Base-by-base conservation (phyloP, 148 eudicot species). In the Silene uniflora region DNA sequence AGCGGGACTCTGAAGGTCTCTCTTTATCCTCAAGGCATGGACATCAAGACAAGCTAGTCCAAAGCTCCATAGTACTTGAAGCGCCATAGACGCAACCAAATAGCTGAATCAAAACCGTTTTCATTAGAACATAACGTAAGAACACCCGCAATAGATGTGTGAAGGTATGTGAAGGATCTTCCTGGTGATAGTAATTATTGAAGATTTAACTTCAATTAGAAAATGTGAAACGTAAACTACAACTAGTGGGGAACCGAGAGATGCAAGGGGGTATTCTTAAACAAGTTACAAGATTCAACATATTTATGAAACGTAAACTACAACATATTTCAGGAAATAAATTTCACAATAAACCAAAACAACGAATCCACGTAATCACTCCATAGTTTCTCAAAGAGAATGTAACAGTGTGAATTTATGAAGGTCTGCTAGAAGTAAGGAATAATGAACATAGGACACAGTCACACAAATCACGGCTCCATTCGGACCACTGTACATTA, bases 51-150 rank as follows among this genome's bases (percentile, higher is more conserved):
- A 93, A 2, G 92, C 95, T 77, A 91, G 98, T 63, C 89, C 89
- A 76, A 91, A 91, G 88, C 98, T 91, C 98, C 98, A 93, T 76
- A 90, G 73, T 62, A 90, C 84, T 83, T 91, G 93, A 73, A 93
- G 91, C 47, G 97, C 98, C 98, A 93, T 93, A 61, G 98, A 87
- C 64, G 97, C 98, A 79, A 91, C 86, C 81, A 93, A 82, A 82
- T 90, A 93, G 88, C 98, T 93, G 89, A 79, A 84, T 67, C 49
- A 63, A 76, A 73, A 72, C 22, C 29, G 11, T 52, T 44, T 16
- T 19, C 3, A 25, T 74, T 39, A 77, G 78, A 46, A 68, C 47
- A 52, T 10, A 13, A 75, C 10, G 29, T 42, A 65, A 18, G 13
- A 14, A 66, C 25, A 4, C 69, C 4, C 73, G 6, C 64, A 8